Percentiles rank a stretch among this genome's conserved stretches.
These are phyloP conservation scores for Cutaneotrichosporon arboriforme DNA, from an alignment of 1,284 basidiomycete species.

Conservation along the genomic window DNA sequence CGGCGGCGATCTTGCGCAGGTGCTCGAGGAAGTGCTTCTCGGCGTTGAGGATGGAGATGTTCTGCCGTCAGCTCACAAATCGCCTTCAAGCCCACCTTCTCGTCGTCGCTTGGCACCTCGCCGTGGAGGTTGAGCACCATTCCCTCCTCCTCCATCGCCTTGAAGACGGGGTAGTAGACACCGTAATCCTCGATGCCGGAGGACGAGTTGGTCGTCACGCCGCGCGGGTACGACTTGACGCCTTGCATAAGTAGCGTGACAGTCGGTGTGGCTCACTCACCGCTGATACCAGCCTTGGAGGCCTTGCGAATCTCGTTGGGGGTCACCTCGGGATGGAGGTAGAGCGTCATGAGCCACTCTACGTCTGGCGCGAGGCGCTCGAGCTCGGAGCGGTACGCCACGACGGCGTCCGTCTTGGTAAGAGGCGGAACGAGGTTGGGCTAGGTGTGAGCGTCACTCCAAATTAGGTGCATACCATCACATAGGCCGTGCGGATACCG, in stretches of 20 bases:
- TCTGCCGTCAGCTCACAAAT: slow-evolving; percentile 50
- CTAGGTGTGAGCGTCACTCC: slow-evolving; percentile 49
- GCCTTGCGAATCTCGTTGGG: slow-evolving; percentile 88
- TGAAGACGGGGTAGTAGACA: slow-evolving; percentile 89
- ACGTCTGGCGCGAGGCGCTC: slow-evolving; percentile 69
- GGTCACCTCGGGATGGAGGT: slow-evolving; percentile 84
- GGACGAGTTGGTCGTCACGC: slow-evolving; percentile 96
- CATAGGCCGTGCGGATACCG: slow-evolving; percentile 87
- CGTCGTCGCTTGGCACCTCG: slow-evolving; percentile 86
- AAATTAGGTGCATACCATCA: slow-evolving; percentile 65
- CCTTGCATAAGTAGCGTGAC: slow-evolving; percentile 51
- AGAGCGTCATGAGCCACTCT: slow-evolving; percentile 92
- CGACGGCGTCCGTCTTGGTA: slow-evolving; percentile 72
- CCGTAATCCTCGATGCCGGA: slow-evolving; percentile 96
- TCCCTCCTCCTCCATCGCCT: slow-evolving; percentile 85
- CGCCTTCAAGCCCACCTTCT: slow-evolving; percentile 55
- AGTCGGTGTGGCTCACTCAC: slow-evolving; percentile 47
- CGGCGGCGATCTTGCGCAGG: slow-evolving; percentile 70
- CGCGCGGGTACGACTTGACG: slow-evolving; percentile 95
- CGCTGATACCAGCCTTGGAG: slow-evolving; percentile 72
- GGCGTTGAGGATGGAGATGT: slow-evolving; percentile 90
- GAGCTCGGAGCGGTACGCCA: slow-evolving; percentile 73
- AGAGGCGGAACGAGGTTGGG: slow-evolving; percentile 94
- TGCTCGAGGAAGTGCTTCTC: slow-evolving; percentile 88
- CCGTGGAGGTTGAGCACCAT: slow-evolving; percentile 97